These are phyloP conservation scores for Dorcoceras hygrometricum DNA, from an alignment of 257 asterid species.

Conservation along the genomic window DNA sequence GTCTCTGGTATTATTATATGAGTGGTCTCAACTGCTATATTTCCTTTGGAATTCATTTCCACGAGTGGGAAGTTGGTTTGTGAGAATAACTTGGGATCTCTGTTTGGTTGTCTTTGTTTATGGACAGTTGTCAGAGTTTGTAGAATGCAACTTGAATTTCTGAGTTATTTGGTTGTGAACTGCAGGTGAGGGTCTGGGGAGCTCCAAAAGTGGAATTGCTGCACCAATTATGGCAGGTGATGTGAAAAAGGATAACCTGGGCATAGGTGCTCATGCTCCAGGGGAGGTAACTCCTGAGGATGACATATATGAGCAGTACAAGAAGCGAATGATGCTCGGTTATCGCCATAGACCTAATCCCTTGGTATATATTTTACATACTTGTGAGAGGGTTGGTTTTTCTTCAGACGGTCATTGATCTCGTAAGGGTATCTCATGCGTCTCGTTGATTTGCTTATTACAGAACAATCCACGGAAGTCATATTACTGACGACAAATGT, in stretches of 20 bases:
- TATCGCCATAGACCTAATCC: constrained; percentile 89
- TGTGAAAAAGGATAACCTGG: constrained; percentile 76
- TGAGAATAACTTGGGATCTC: not conserved
- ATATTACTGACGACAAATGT: constrained; percentile 41
- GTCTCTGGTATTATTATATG: not conserved
- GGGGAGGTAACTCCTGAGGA: constrained; percentile 88
- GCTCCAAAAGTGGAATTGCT: constrained; percentile 81
- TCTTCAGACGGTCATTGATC: not conserved
- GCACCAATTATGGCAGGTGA: constrained; percentile 82
- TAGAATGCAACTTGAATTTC: not conserved
- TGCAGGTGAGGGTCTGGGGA: constrained; percentile 91
- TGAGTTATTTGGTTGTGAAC: not conserved
- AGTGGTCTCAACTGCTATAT: not conserved
- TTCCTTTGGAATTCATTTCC: not conserved
- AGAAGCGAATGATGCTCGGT: constrained; percentile 97
- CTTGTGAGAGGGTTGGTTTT: no score
- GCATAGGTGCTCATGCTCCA: constrained; percentile 87
- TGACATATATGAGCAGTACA: constrained; percentile 93
- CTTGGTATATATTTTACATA: no score
- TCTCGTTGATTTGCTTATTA: constrained; percentile 17
- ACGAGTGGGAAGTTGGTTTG: not conserved
- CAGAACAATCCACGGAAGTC: constrained; percentile 85
- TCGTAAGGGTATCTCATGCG: not conserved
- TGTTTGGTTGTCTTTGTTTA: constrained; percentile 16
- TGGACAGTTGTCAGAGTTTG: not conserved